phyloP scores from a whole-genome alignment of 106 monocot species.

The Dioscorea dumetorum region DNA sequence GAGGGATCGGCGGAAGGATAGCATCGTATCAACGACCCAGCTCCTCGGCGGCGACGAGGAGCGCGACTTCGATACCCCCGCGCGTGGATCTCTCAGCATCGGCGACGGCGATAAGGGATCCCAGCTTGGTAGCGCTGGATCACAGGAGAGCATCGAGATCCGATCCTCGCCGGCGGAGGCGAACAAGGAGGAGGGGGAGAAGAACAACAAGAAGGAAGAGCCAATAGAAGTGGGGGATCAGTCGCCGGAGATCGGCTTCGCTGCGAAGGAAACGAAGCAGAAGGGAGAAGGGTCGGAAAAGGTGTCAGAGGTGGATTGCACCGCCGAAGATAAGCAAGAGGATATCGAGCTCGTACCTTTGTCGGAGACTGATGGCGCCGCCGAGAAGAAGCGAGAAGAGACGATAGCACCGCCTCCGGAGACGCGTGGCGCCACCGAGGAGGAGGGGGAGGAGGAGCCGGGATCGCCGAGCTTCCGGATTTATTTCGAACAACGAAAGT shows the following conservation, averaged over 20 bases:
- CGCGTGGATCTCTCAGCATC: background rate
- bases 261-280: background rate
- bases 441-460: slow-evolving; percentile 1
- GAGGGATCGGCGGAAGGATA: background rate
- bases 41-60: slow-evolving; percentile 3
- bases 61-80: background rate
- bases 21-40: slow-evolving; percentile 7
- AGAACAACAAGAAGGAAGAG: background rate
- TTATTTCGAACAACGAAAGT: background rate
- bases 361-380: no score
- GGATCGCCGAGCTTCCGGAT: slow-evolving; percentile 15
- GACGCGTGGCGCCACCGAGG: background rate
- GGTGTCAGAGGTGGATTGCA: background rate
- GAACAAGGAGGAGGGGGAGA: background rate
- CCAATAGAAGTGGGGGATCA: background rate
- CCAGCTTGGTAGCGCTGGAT: background rate
- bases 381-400: background rate
- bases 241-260: background rate
- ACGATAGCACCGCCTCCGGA: background rate
- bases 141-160: background rate
- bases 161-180: background rate
- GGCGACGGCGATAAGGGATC: no score
- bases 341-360: background rate
- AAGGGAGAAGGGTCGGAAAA: background rate
- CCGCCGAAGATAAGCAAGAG: background rate